A percentile compares a stretch with the other conserved stretches of the same genome.
These are phyloP conservation scores for Camellia oleifera DNA, from an alignment of 179 eudicot species.

Conservation along the genomic window DNA sequence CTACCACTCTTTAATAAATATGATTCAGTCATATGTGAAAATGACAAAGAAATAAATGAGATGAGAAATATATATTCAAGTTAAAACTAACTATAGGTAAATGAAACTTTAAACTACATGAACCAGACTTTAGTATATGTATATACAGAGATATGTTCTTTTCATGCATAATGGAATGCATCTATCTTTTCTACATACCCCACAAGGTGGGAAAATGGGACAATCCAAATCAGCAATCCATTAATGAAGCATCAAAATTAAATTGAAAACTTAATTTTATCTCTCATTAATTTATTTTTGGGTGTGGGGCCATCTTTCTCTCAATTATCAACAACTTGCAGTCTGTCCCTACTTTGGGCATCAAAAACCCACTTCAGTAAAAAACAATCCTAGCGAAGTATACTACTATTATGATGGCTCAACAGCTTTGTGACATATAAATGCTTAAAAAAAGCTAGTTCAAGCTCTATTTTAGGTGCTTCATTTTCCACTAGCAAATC, in stretches of 20 bases:
- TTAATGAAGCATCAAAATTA: not conserved
- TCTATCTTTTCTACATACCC: too few relatives aligned
- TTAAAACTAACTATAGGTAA: too few relatives aligned
- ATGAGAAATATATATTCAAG: too few relatives aligned
- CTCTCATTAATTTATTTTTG: not conserved
- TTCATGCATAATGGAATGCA: too few relatives aligned
- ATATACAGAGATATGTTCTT: not conserved
- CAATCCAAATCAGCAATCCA: not conserved
- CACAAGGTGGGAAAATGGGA: not conserved
- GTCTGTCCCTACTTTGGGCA: not conserved
- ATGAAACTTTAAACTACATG: too few relatives aligned
- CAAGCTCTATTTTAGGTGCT: not conserved
- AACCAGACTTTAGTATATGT: too few relatives aligned
- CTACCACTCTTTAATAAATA: too few relatives aligned
- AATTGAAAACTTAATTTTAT: not conserved
- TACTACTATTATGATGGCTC: not conserved
- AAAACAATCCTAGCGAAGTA: not conserved
- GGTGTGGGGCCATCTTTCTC: not conserved
- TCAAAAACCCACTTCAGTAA: not conserved
- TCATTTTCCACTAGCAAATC: not conserved
- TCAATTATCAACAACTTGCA: conserved; percentile 15
- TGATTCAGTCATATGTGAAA: too few relatives aligned
- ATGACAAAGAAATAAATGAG: too few relatives aligned
- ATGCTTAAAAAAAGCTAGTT: not conserved
- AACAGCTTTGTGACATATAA: not conserved